A percentile compares a stretch with the other conserved stretches of the same genome.
Conservation (phyloP, 2,329 filamentous ascomycete genomes). For the Chalaropsis ovoidea region DNA sequence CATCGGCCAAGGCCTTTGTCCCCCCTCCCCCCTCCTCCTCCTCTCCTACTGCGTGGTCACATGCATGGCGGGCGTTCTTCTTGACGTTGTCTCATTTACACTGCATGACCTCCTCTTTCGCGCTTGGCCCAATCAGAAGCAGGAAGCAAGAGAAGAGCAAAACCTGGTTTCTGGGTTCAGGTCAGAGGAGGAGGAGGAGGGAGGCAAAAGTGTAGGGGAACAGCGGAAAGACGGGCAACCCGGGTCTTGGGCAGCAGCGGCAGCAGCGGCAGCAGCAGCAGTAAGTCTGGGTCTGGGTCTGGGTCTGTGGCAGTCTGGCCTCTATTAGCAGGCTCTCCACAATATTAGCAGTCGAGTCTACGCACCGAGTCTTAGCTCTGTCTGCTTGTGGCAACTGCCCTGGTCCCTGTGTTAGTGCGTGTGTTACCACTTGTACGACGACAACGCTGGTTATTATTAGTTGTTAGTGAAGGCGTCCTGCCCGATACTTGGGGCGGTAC, state of each 20-base stretch:
- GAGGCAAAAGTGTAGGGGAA: not conserved
- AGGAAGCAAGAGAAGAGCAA: not conserved
- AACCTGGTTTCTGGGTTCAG: constrained; percentile 1
- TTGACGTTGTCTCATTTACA: not conserved
- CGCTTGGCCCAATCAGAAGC: not conserved
- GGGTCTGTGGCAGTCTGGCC: not conserved
- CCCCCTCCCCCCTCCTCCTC: no score
- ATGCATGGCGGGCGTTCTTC: not conserved
- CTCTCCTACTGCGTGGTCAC: not conserved
- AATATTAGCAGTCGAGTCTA: not conserved
- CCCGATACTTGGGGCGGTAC: no score
- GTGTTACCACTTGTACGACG: constrained; percentile 12
- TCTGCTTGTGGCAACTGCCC: constrained; percentile 4
- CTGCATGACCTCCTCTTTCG: not conserved
- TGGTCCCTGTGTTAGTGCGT: constrained; percentile 9
- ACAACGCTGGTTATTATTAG: not conserved
- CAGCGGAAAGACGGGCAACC: not conserved
- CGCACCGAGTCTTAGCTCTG: not conserved
- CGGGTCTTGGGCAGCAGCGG: not conserved
- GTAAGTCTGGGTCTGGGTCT: not conserved
- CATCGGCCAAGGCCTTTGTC: no score
- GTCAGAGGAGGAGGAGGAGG: not conserved
- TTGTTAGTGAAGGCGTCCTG: no score
- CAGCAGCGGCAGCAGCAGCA: not conserved
- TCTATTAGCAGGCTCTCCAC: not conserved